Conservation (phyloP, 192 early-diverging fungal species). For the Obelidium mucronatum region DNA sequence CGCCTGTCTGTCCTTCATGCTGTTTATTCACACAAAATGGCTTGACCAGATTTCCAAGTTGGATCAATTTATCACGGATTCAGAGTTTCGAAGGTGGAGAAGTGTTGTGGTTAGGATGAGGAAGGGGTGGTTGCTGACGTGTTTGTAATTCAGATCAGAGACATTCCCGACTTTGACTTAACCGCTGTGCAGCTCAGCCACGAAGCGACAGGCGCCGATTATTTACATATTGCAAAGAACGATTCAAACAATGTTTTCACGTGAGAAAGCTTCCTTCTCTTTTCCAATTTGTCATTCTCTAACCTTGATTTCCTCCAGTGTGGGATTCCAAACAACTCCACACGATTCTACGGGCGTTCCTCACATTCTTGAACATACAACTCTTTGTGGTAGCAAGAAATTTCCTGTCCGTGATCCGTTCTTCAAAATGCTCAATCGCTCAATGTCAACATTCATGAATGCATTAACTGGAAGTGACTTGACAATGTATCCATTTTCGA, state of each 20-base stretch:
- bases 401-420: conserved; percentile 98
- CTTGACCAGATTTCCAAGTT: background rate
- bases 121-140: no score
- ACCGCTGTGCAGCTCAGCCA: conserved; percentile 80
- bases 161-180: conserved; percentile 79
- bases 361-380: conserved; percentile 96
- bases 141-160: conserved; percentile 15
- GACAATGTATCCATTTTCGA: conserved; percentile 94
- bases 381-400: conserved; percentile 84
- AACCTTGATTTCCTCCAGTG: conserved; percentile 45
- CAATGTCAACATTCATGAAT: conserved; percentile 97
- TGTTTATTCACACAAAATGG: background rate
- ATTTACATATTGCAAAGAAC: conserved; percentile 86
- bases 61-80: conserved; percentile 20
- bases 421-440: conserved; percentile 97
- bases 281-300: background rate
- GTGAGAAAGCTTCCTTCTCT: conserved; percentile 18
- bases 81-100: conserved; percentile 1
- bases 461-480: conserved; percentile 91
- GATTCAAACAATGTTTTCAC: conserved; percentile 93
- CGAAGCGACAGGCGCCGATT: conserved; percentile 73
- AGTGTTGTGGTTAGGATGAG: no score
- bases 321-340: conserved; percentile 88
- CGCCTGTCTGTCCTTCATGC: background rate
- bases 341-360: conserved; percentile 85